Evolutionary conservation across 805 yeast genomes (phyloP), one percentile per base, ranked within the genome.

Genomic region (Teunomyces aglyptinius): DNA sequence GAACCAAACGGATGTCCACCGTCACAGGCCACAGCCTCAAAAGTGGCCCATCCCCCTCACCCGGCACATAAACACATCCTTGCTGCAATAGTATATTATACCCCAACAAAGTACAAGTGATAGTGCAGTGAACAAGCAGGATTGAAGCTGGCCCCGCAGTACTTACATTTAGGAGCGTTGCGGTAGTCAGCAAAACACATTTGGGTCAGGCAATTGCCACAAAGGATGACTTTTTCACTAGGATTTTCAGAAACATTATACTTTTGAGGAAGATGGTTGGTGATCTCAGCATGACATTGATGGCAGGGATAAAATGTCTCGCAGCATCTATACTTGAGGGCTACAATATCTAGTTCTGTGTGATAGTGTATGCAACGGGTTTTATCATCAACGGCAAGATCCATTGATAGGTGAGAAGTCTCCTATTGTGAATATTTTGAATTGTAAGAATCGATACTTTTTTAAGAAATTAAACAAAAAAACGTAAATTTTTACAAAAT

Each of bases 281-380:
- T 33, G 26, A 35, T 43, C 27, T 54, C 57, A 16, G 50, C 49
- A 49, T 72, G 77, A 54, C 77, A 72, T 50, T 68, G 48, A 53
- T 55, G 67, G 54, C 77, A 72, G 2, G 76, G 74, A 49, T 58
- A 72, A 47, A 63, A 72, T 12, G 44, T 41, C 4, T 47, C 51
- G 49, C 77, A 72, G 55, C 77, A 72, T 48, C 59, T 58, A 52
- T 67, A 70, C 47, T 67, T 68, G 38, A 72, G 52, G 10, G 76
- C 76, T 3, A 72, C 65, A 7, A 72, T 58, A 50, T 72, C 77
- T 2, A 66, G 55, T 3, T 33, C 43, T 36, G 60, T 49, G 43
- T 67, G 64, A 51, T 71, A 71, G 59, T 72, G 77, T 5, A 40
- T 29, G 43, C 77, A 72, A 18, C 77, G 49, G 3, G 76, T 71